Conservation (phyloP, 108 stramenopile species). For the Pseudonitzschia delicatissima region DNA sequence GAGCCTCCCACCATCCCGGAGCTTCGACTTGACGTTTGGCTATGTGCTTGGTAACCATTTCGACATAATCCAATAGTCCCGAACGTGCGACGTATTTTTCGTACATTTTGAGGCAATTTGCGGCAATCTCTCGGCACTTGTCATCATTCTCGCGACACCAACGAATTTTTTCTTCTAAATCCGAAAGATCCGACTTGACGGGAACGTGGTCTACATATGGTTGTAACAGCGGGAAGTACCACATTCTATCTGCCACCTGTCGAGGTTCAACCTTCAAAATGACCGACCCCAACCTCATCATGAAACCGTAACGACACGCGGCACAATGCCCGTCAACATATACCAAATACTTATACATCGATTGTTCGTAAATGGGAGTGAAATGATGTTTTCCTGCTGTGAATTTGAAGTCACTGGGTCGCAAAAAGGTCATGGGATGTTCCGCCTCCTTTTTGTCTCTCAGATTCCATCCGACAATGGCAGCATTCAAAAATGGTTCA, state of each 20-base stretch:
- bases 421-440: constrained; percentile 87
- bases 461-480: constrained; percentile 97
- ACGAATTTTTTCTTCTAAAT: constrained; percentile 93
- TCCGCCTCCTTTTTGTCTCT: constrained; percentile 93
- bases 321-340: constrained; percentile 99
- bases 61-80: constrained; percentile 92
- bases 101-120: constrained; percentile 77
- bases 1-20: constrained; percentile 62
- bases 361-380: constrained; percentile 98
- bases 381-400: constrained; percentile 91
- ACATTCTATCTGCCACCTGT: constrained; percentile 96
- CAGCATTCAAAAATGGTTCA: constrained; percentile 92
- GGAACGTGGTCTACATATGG: constrained; percentile 97
- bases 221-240: constrained; percentile 97
- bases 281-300: constrained; percentile 98
- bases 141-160: constrained; percentile 98
- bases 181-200: constrained; percentile 92
- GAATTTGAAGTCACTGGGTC: constrained; percentile 80
- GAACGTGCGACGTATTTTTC: constrained; percentile 79
- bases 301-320: constrained; percentile 99
- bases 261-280: constrained; percentile 93
- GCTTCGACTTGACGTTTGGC: constrained; percentile 76
- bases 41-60: constrained; percentile 81
- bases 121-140: constrained; percentile 86
- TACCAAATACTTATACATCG: constrained; percentile 95